Percentiles rank a stretch among this genome's conserved stretches.
These are phyloP conservation scores for Zelonia costaricensis DNA, from an alignment of 208 protist genomes.

Conservation along the genomic window DNA sequence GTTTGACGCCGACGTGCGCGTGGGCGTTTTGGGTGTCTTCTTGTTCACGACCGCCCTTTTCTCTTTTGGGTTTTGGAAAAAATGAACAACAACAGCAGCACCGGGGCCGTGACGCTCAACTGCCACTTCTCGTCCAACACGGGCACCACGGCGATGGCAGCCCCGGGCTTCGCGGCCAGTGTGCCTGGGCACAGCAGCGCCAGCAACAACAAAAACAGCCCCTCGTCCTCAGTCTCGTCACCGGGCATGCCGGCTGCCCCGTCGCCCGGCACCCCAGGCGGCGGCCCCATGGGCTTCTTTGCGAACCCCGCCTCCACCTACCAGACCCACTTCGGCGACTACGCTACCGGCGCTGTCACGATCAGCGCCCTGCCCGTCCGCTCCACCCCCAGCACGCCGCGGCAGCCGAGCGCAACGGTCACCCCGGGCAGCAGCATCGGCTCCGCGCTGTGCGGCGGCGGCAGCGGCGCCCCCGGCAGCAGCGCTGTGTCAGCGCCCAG, in stretches of 20 bases:
- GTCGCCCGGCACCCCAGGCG: neutral
- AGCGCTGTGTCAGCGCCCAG: neutral
- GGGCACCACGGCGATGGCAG: neutral
- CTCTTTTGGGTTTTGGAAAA: neutral
- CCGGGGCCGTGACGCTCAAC: neutral
- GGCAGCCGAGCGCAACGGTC: neutral
- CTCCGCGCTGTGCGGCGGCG: too few relatives aligned
- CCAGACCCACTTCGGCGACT: constrained; percentile 30
- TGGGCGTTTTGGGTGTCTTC: too few relatives aligned
- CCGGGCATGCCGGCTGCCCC: neutral
- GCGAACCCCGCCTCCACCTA: constrained; percentile 18
- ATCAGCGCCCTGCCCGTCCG: neutral
- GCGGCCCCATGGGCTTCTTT: constrained; percentile 4
- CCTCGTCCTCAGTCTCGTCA: neutral
- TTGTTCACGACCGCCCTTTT: neutral
- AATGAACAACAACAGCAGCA: neutral
- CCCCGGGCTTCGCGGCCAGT: constrained; percentile 3
- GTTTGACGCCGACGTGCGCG: too few relatives aligned
- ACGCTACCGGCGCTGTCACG: constrained; percentile 4
- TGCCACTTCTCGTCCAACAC: neutral
- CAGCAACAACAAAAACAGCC: neutral
- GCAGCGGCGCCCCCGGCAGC: too few relatives aligned
- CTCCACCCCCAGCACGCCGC: constrained; percentile 4
- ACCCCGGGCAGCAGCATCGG: neutral
- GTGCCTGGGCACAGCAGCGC: neutral